Base-by-base conservation (phyloP, 441 rosid species). In the Gossypium schwendimanii region DNA sequence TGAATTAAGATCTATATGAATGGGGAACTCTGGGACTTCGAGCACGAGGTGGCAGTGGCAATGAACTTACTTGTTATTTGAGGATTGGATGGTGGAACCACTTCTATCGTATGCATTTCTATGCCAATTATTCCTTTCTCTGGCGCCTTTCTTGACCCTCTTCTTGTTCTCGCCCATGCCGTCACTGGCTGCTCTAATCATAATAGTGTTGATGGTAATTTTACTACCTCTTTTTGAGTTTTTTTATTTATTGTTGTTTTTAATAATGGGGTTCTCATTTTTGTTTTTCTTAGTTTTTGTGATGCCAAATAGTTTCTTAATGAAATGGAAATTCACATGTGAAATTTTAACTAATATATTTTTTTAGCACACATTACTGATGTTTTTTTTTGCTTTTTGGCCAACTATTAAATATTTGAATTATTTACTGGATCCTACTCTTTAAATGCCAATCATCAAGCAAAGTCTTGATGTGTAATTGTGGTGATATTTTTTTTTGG, bases 41-140 rank as follows among this genome's bases (percentile, higher is more conserved):
- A 88, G 77, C 79, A 75, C 49, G 82, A 80, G 54, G 66, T 75
- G 69, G 70, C 47, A 50, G 58, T 21, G 5, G 3, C 60, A 10
- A 70, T 70, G 8, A 54, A 75, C 53, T 31, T 73, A 14, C 80
- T 62, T 58, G 90, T 88, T 9, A 78, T 90, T 14, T 66, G 87
- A 58, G 96, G 93, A 4, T 62, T 90, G 71, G 96, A 88, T 54
- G 93, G 93, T 0, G 91, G 93, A 11, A 79, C 91, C 8, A 88
- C 93, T 11, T 87, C 93, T 44, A 90, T 93, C 3, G 82, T 88
- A 53, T 90, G 90, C 65, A 73, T 90, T n/a, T 90, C 89, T 68
- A 87, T 90, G 80, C 86, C 88, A 1, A n/a, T 86, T 12, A 74
- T 86, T 2, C 83, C 87, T 26, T 61, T 75, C 17, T 80, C 89